These are phyloP conservation scores for Madurella fahalii DNA, from an alignment of 2,329 filamentous ascomycete genomes.

Conservation along the genomic window DNA sequence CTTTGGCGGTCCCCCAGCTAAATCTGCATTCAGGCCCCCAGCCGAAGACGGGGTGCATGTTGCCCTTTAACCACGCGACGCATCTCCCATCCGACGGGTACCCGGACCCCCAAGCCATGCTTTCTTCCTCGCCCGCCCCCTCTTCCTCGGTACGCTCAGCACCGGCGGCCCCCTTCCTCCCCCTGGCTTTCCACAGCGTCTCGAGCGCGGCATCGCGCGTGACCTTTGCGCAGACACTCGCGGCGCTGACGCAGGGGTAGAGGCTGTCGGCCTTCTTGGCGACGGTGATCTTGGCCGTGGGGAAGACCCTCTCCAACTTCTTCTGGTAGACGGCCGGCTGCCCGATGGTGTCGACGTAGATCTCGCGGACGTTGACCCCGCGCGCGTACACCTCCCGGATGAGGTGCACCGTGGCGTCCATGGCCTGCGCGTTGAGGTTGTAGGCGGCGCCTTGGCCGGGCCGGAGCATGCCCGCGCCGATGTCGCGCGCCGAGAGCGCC, in stretches of 20 bases:
- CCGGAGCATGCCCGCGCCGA: conserved; percentile 72
- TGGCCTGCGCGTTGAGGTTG: conserved; percentile 93
- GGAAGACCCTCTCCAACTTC: conserved; percentile 79
- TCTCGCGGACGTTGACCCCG: conserved; percentile 79
- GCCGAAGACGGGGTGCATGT: conserved; percentile 91
- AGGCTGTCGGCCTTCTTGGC: conserved; percentile 90
- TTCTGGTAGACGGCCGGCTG: conserved; percentile 78
- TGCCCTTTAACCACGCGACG: conserved; percentile 72
- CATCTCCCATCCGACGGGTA: conserved; percentile 87
- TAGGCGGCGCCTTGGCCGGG: conserved; percentile 56
- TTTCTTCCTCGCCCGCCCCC: conserved; percentile 36
- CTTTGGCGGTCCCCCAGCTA: conserved; percentile 93
- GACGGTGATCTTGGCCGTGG: conserved; percentile 68
- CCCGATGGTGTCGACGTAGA: conserved; percentile 95
- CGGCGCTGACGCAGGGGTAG: conserved; percentile 89
- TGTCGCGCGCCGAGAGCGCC: conserved; percentile 78
- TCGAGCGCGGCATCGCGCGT: conserved; percentile 88
- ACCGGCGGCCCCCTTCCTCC: conserved; percentile 30
- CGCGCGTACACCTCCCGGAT: conserved; percentile 71
- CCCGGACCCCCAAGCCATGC: conserved; percentile 76
- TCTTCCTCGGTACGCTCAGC: conserved; percentile 29
- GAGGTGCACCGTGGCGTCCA: conserved; percentile 83
- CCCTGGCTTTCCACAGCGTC: conserved; percentile 55
- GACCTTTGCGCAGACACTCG: conserved; percentile 93
- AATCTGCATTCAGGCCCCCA: conserved; percentile 93